These are phyloP conservation scores for Nannochloris sp. DNA, from an alignment of 139 green algal genomes.

Conservation along the genomic window DNA sequence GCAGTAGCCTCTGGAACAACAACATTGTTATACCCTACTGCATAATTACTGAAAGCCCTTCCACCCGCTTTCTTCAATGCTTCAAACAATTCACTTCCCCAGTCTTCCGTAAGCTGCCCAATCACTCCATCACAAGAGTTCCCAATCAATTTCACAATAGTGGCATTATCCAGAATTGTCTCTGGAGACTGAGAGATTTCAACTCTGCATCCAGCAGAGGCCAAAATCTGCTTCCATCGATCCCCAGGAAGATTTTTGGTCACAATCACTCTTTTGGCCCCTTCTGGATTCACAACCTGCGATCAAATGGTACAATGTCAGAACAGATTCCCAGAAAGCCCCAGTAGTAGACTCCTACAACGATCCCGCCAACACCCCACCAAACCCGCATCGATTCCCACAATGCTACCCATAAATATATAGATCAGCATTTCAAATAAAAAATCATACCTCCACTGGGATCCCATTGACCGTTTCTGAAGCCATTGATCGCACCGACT, in stretches of 20 bases:
- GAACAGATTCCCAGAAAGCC: not conserved
- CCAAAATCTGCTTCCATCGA: conserved; percentile 83
- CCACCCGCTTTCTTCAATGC: conserved; percentile 78
- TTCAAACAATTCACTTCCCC: conserved; percentile 80
- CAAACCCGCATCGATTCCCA: too few species aligned
- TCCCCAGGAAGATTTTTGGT: conserved; percentile 91
- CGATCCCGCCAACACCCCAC: not conserved
- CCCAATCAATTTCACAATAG: conserved; percentile 83
- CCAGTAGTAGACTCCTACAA: not conserved
- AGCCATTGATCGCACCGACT: too few species aligned
- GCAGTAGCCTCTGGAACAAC: conserved; percentile 77
- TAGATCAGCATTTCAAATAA: too few species aligned
- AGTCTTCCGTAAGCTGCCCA: conserved; percentile 94
- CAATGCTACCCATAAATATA: too few species aligned
- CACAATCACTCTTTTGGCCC: conserved; percentile 81
- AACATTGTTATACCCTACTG: conserved; percentile 99
- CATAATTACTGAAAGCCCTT: conserved; percentile 91
- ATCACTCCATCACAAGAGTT: conserved; percentile 89
- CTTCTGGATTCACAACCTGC: conserved; percentile 80
- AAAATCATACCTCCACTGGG: too few species aligned
- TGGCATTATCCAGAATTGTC: conserved; percentile 77
- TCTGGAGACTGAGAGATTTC: conserved; percentile 56
- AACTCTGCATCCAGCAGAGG: conserved; percentile 48
- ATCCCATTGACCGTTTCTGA: too few species aligned
- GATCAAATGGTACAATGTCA: not conserved